These are phyloP conservation scores for Prunus mume DNA, from an alignment of 306 rosid species.

Conservation along the genomic window DNA sequence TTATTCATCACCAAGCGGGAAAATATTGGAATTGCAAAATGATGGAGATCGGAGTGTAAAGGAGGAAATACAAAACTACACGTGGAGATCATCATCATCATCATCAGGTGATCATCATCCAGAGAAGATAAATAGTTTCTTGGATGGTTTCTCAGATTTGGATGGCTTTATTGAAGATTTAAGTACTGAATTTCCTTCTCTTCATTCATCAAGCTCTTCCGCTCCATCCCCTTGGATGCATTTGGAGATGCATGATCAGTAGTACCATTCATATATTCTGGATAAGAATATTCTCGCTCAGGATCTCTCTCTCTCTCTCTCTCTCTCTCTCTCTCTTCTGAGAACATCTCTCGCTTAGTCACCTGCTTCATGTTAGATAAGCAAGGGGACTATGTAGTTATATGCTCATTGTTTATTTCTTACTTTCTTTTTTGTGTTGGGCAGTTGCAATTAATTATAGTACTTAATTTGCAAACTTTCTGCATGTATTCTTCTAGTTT, in stretches of 20 bases:
- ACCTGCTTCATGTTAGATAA: too few species aligned
- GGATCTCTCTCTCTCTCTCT: too few species aligned
- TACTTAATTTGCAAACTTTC: too few species aligned
- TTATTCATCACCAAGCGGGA: neutral
- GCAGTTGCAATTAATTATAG: too few species aligned
- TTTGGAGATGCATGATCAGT: neutral
- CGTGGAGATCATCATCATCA: constrained; percentile 1
- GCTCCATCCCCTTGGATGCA: neutral
- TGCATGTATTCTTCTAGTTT: too few species aligned
- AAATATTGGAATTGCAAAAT: neutral
- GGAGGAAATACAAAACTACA: neutral
- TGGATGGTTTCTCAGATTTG: neutral
- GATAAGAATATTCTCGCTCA: too few species aligned
- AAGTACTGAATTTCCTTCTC: neutral
- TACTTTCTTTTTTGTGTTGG: too few species aligned
- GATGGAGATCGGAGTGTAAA: neutral
- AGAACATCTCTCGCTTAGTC: too few species aligned
- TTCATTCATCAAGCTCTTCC: neutral
- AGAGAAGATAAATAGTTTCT: neutral
- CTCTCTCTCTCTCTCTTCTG: too few species aligned
- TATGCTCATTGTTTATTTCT: too few species aligned
- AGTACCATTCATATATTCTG: neutral
- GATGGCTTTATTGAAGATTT: neutral
- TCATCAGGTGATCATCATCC: neutral
- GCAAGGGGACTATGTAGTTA: too few species aligned